Conservation (phyloP, 2,329 filamentous ascomycete genomes). For the Neonectria coccinea region DNA sequence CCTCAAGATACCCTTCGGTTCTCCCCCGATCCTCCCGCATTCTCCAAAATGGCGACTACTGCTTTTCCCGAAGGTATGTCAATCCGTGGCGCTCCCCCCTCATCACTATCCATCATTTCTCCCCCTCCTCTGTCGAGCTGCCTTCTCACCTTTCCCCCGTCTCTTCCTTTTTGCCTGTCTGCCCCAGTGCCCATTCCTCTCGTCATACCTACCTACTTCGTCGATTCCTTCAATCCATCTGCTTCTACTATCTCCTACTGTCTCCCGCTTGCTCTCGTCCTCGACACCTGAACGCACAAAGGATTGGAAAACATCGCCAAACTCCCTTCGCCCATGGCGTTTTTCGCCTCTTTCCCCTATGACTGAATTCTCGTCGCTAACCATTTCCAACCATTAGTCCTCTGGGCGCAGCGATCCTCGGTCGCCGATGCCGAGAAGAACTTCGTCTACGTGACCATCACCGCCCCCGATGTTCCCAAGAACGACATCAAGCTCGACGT, state of each 20-base stretch:
- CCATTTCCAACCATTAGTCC: slow-evolving; percentile 68
- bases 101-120: slow-evolving; percentile 7
- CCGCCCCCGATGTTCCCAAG: slow-evolving; percentile 84
- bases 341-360: neutral
- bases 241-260: neutral
- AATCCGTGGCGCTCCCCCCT: slow-evolving; percentile 25
- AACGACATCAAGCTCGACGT: slow-evolving; percentile 85
- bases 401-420: slow-evolving; percentile 98
- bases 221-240: neutral
- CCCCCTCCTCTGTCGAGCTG: slow-evolving; percentile 7
- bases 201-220: neutral
- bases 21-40: slow-evolving; percentile 13
- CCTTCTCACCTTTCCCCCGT: neutral
- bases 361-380: slow-evolving; percentile 27
- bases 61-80: slow-evolving; percentile 55
- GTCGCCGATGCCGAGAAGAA: slow-evolving; percentile 84
- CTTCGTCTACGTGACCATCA: slow-evolving; percentile 93
- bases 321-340: neutral
- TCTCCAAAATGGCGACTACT: slow-evolving; percentile 40
- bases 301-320: slow-evolving; percentile 4
- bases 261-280: neutral
- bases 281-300: neutral
- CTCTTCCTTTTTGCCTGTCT: slow-evolving; percentile 6
- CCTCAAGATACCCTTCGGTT: slow-evolving; percentile 43
- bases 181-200: neutral